Conservation (phyloP, 257 asterid species). For the Salvia rosmarinus region DNA sequence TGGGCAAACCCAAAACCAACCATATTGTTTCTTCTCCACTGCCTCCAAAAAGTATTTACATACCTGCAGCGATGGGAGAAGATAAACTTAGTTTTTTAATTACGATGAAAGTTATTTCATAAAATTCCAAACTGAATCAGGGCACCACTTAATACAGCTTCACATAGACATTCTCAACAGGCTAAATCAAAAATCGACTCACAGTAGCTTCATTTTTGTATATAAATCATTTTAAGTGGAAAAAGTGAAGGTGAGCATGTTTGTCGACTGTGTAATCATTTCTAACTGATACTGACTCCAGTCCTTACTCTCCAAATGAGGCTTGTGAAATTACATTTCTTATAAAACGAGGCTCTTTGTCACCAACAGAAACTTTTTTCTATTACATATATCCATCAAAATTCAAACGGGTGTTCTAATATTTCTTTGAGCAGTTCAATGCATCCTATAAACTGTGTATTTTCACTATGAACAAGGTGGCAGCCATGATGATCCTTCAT, state of each 20-base stretch:
- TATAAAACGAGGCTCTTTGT: neutral
- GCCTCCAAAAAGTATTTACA: conserved; percentile 92
- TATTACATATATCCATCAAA: neutral
- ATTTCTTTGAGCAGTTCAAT: neutral
- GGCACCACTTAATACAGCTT: conserved; percentile 19
- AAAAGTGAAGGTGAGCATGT: neutral
- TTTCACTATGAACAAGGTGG: conserved; percentile 16
- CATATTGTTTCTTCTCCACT: conserved; percentile 97
- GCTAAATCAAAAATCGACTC: conserved; percentile 5
- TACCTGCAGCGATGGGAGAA: conserved; percentile 52
- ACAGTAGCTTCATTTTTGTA: neutral
- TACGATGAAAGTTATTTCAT: neutral
- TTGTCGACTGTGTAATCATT: neutral
- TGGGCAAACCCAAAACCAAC: conserved; percentile 98
- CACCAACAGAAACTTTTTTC: neutral
- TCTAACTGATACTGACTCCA: conserved; percentile 7
- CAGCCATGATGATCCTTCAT: neutral
- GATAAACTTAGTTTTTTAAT: neutral
- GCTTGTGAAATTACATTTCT: neutral
- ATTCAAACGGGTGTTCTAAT: neutral
- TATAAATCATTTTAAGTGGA: neutral
- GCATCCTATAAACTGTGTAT: conserved; percentile 2
- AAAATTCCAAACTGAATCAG: neutral
- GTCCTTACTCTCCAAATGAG: neutral
- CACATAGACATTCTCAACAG: neutral